Percentiles rank a stretch among this genome's conserved stretches.
phyloP scores from a whole-genome alignment of 441 rosid species.

The Hypseocharis bilobata region DNA sequence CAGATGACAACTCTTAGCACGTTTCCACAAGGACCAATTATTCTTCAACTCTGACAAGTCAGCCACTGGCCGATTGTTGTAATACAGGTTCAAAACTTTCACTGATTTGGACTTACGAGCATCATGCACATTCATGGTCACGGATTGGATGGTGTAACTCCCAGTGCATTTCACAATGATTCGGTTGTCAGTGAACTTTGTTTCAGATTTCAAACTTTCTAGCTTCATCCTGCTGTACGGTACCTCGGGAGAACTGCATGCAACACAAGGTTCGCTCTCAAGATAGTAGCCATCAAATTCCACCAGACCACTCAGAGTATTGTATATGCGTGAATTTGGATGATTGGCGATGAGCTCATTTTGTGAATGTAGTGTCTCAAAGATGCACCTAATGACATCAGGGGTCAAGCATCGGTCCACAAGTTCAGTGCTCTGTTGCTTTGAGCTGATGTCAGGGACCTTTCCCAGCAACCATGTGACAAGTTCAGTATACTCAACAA shows the following conservation, averaged over 20 bases:
- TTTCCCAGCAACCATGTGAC: conserved; percentile 78
- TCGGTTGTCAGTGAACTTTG: conserved; percentile 97
- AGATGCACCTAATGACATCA: conserved; percentile 74
- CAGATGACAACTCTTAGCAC: conserved; percentile 98
- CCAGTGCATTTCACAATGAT: conserved; percentile 99
- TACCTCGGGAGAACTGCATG: conserved; percentile 99
- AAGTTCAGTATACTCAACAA: conserved; percentile 92
- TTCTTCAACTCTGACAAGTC: conserved; percentile 98
- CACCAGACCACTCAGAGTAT: conserved; percentile 85
- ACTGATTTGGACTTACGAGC: conserved; percentile 98
- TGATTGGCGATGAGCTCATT: conserved; percentile 99
- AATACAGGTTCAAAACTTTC: conserved; percentile 91
- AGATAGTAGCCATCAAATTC: conserved; percentile 99
- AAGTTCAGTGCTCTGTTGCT: conserved; percentile 62
- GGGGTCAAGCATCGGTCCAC: conserved; percentile 77
- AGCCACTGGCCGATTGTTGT: conserved; percentile 95
- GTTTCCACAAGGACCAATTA: conserved; percentile 98
- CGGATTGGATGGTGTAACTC: conserved; percentile 95
- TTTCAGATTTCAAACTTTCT: conserved; percentile 97
- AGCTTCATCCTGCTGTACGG: conserved; percentile 98
- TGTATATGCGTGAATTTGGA: conserved; percentile 98
- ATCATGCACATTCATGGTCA: conserved; percentile 99
- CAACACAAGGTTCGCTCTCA: conserved; percentile 99
- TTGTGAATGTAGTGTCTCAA: conserved; percentile 88
- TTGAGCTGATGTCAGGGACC: conserved; percentile 67